Evolutionary conservation across 2,329 filamentous ascomycete genomes (phyloP), one percentile per base, ranked within the genome.

Genomic region (Mariannaea elegans): DNA sequence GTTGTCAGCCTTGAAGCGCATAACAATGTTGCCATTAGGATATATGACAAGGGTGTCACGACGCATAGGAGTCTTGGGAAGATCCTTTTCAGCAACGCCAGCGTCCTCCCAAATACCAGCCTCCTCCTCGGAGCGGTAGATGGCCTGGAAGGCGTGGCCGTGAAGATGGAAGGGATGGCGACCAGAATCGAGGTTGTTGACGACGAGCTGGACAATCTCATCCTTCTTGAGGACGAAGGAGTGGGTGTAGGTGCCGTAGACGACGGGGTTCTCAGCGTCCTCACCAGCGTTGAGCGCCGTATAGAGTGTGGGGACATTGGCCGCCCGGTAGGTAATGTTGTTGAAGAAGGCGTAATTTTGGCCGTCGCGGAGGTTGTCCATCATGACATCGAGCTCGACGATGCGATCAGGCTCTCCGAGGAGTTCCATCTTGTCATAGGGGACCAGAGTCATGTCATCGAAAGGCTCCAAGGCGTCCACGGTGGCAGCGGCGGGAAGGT

Each of bases 121-220:
- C 3, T 88, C 81, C 41, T 88, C 86, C 0, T 74, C 77, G 1
- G 84, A 85, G 32, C 90, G 87, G 64, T 84, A 81, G 34, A 92
- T 74, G 7, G 89, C 80, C 76, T 92, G 90, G 78, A 93, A 93
- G 62, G 84, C 80, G 73, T 93, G 90, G 2, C 91, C 91, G 77
- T 95, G 93, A 2, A 96, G 75, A 71, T 92, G 90, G 81, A 93
- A 93, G 13, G 87, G 92, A 69, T 93, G 90, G 16, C 87, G 89
- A 41, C 91, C 79, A 59, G 82, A 73, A 69, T 94, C 91, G 48
- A 87, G 81, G 73, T 93, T 94, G 79, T 93, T 92, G 31, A 94
- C 79, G 29, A 92, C 77, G 49, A 94, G 83, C 71, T 94, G 88
- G 31, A 94, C 85, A 16, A 92, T 81, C 64, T 88, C 80, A 61